Evolutionary conservation across 2,329 filamentous ascomycete genomes (phyloP).

Genomic region (Hirsutella rhossiliensis): DNA sequence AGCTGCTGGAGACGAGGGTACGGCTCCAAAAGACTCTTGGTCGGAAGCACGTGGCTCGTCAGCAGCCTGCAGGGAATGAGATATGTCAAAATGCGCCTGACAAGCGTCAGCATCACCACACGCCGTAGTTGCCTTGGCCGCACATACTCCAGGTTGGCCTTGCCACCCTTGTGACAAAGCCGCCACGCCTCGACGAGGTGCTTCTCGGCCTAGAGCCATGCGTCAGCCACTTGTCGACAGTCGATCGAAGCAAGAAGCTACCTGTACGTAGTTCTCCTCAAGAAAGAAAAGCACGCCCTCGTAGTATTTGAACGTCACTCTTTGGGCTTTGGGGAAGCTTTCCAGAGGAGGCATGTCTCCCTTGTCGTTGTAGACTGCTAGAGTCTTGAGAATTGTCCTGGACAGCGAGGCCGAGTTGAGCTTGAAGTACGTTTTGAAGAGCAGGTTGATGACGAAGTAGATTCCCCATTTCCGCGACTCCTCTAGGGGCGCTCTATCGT

Average conservation of each 20-base stretch:
- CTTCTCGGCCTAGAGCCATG: slow-evolving; percentile 52
- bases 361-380: slow-evolving; percentile 57
- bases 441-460: slow-evolving; percentile 84
- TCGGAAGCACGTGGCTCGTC: slow-evolving; percentile 77
- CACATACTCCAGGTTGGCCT: slow-evolving; percentile 67
- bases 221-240: background rate
- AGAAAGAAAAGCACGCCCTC: slow-evolving; percentile 87
- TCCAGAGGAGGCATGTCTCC: slow-evolving; percentile 72
- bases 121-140: no score
- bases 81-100: slow-evolving; percentile 81
- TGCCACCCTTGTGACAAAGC: slow-evolving; percentile 63
- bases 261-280: slow-evolving; percentile 81
- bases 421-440: slow-evolving; percentile 98
- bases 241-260: slow-evolving; percentile 19
- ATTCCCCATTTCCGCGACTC: slow-evolving; percentile 97
- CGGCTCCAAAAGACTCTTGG: slow-evolving; percentile 53
- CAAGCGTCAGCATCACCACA: slow-evolving; percentile 4
- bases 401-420: slow-evolving; percentile 82
- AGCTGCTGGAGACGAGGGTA: slow-evolving; percentile 67
- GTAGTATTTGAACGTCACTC: slow-evolving; percentile 95
- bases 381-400: slow-evolving; percentile 76
- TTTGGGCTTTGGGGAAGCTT: slow-evolving; percentile 76
- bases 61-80: slow-evolving; percentile 88
- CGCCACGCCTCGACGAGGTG: slow-evolving; percentile 70
- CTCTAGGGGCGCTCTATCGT: slow-evolving; percentile 59